Evolutionary conservation across 2,329 filamentous ascomycete genomes (phyloP), one percentile per base, ranked within the genome.

Genomic region (Pseudogymnoascus verrucosus): DNA sequence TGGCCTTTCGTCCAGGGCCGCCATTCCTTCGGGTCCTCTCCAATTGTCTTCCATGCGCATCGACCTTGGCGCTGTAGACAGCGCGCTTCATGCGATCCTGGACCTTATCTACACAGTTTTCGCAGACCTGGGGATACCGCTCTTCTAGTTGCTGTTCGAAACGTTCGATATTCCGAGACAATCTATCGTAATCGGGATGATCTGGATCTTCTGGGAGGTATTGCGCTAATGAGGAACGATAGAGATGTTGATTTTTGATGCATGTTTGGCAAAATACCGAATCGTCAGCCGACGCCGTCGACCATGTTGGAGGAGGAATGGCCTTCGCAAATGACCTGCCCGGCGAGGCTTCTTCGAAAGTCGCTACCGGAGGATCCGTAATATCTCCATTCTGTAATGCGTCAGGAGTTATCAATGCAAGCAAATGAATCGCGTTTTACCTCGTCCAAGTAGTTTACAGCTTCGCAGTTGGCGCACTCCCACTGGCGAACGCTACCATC

Each of bases 111-210:
- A 90, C 89, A 75, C 95, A 99, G 54, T 85, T 80, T 66, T 83
- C 83, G 77, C 95, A 99, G 64, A 96, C 88, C 72, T 95, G 91
- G 0, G 95, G 95, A 72, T 97, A 98, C 60, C 89, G 84, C 70
- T 85, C 80, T 77, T 97, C 93, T 16, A 97, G 80, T 61, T 87
- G 82, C 66, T 80, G 82, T 66, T 88, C 87, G 74, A 89, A 96
- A 37, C 81, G 80, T 73, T 92, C 88, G 67, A 88, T 87, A 65
- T 85, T 61, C 26, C 64, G 64, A 8, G 61, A 31, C 16, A 34
- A 12, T 16, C 36, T 80, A 3, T 77, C 78, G 73, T 93, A 91
- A 62, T 89, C 81, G 0, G 89, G 86, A 68, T 93, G 84, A 23
- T 80, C 77, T 0, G 81, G 78, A 64, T 88, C 83, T 10, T 86